Evolutionary conservation across 306 rosid species (phyloP).

Genomic region (Cercis canadensis): DNA sequence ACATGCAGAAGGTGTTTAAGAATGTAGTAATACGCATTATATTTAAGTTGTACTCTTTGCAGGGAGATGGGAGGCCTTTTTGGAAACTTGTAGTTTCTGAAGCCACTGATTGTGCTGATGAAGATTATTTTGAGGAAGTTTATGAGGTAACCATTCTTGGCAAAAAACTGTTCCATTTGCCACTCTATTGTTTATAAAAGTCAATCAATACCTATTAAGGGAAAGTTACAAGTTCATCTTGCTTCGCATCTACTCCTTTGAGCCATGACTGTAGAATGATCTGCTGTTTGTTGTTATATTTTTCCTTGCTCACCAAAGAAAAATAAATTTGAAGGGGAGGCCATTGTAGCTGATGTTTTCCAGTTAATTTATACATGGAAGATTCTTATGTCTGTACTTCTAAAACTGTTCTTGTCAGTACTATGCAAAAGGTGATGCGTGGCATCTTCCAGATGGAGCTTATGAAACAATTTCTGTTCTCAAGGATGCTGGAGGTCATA

Average conservation of each 20-base stretch:
- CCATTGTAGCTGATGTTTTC: slow-evolving; percentile 11
- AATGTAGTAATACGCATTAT: slow-evolving; percentile 4
- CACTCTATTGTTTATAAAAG: slow-evolving; percentile 5
- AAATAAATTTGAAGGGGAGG: slow-evolving; percentile 22
- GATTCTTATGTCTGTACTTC: slow-evolving; percentile 33
- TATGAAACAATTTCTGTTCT: slow-evolving; percentile 72
- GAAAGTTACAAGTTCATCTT: slow-evolving; percentile 6
- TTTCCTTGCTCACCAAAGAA: slow-evolving; percentile 17
- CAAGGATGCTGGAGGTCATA: slow-evolving; percentile 90
- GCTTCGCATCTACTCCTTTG: slow-evolving; percentile 24
- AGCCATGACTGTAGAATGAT: slow-evolving; percentile 20
- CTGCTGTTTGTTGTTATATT: slow-evolving; percentile 29
- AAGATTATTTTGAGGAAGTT: slow-evolving; percentile 84
- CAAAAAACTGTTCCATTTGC: slow-evolving; percentile 13
- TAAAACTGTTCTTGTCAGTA: slow-evolving; percentile 56
- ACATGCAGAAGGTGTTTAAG: slow-evolving; percentile 8
- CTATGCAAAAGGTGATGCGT: slow-evolving; percentile 84
- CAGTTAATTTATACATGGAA: slow-evolving; percentile 5
- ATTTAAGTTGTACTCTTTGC: slow-evolving; percentile 28
- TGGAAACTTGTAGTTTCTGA: slow-evolving; percentile 95
- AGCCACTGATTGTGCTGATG: slow-evolving; percentile 85
- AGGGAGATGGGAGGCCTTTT: slow-evolving; percentile 99
- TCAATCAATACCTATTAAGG: slow-evolving; percentile 10
- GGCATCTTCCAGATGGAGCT: slow-evolving; percentile 88
- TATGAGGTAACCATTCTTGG: slow-evolving; percentile 64